Conservation (phyloP, 495 filamentous ascomycete species). For the Xylaria flabelliformis region DNA sequence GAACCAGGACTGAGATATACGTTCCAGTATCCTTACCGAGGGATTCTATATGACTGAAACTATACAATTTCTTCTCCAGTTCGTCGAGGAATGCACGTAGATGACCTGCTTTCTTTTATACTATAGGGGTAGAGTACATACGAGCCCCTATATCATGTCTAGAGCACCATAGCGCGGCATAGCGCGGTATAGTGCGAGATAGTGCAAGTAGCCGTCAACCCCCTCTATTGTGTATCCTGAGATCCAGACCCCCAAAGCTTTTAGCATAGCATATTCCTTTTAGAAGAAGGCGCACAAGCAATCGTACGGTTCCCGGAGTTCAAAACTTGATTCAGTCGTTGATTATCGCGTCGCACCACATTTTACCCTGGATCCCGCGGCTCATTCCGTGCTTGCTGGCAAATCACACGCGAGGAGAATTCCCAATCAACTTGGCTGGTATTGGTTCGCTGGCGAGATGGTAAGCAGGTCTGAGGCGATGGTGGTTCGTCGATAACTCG, state of each 20-base stretch:
- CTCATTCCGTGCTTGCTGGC: background rate
- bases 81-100: background rate
- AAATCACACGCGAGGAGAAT: background rate
- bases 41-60: no score
- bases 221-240: background rate
- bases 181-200: background rate
- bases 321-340: background rate
- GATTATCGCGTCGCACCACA: background rate
- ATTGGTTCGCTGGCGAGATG: background rate
- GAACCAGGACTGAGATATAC: background rate
- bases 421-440: background rate
- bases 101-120: background rate
- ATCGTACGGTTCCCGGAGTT: background rate
- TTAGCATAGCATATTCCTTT: background rate
- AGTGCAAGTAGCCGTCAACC: background rate
- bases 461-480: background rate
- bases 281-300: background rate
- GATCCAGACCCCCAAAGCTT: background rate
- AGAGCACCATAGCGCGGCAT: background rate
- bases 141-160: background rate
- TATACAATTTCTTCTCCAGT: background rate
- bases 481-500: background rate
- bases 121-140: background rate
- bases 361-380: background rate
- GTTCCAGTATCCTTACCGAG: no score